Percentiles rank a stretch among this genome's conserved stretches.
phyloP scores from a whole-genome alignment of 2,329 filamentous ascomycete species.

The Aaosphaeria pasadenensis region DNA sequence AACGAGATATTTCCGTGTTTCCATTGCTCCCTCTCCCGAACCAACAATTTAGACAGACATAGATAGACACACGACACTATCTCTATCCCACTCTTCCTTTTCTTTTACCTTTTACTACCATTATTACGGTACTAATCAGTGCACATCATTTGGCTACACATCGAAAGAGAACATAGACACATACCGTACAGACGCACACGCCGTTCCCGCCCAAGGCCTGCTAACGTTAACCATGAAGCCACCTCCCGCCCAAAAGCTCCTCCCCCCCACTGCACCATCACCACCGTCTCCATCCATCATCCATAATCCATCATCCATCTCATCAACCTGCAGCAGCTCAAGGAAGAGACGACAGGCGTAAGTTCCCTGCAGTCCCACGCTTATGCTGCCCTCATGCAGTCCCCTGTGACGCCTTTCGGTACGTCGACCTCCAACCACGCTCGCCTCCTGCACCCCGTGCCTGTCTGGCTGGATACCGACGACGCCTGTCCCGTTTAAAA shows the following conservation, averaged over 20 bases:
- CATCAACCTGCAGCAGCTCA: too few relatives aligned
- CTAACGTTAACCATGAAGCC: not conserved
- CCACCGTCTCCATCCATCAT: not conserved
- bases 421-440: slow-evolving; percentile 39
- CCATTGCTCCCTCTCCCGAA: too few relatives aligned
- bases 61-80: too few relatives aligned
- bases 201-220: slow-evolving; percentile 1
- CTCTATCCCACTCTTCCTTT: too few relatives aligned
- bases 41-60: too few relatives aligned
- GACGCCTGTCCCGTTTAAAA: slow-evolving; percentile 5
- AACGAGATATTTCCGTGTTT: too few relatives aligned
- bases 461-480: slow-evolving; percentile 33
- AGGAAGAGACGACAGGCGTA: too few relatives aligned
- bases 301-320: too few relatives aligned
- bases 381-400: slow-evolving; percentile 42
- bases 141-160: not conserved
- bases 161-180: too few relatives aligned
- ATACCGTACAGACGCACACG: not conserved
- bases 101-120: too few relatives aligned
- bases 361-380: slow-evolving; percentile 23
- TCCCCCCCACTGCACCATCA: not conserved
- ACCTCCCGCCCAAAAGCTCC: not conserved
- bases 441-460: slow-evolving; percentile 31
- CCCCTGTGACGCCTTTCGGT: slow-evolving; percentile 41
- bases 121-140: not conserved